Evolutionary conservation across 306 rosid genomes (phyloP).

Genomic region (Lathyrus oleraceus): DNA sequence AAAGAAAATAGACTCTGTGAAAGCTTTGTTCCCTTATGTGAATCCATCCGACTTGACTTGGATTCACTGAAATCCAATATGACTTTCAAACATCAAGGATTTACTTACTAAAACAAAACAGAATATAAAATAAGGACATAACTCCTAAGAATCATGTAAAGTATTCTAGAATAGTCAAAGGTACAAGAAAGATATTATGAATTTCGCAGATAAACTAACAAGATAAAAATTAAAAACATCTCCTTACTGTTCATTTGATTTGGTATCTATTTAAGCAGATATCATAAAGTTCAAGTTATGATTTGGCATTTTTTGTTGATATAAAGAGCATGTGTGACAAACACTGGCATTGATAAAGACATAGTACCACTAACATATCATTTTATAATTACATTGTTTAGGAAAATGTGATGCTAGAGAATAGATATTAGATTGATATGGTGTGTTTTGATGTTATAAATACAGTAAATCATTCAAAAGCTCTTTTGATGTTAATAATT

Average conservation of each 20-base stretch:
- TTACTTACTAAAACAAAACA: neutral
- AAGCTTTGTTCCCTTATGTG: neutral
- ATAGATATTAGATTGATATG: neutral
- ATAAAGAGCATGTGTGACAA: neutral
- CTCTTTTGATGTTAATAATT: neutral
- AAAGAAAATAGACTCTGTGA: neutral
- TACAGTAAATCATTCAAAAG: neutral
- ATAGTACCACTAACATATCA: slow-evolving; percentile 7
- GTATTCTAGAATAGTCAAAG: neutral
- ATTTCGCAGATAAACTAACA: too few relatives aligned
- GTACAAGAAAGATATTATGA: too few relatives aligned
- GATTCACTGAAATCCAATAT: neutral
- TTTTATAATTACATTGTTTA: neutral
- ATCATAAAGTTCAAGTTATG: too few relatives aligned
- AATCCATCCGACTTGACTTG: neutral
- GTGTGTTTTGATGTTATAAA: neutral
- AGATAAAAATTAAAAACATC: too few relatives aligned
- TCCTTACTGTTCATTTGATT: too few relatives aligned
- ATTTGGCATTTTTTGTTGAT: too few relatives aligned
- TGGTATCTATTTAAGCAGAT: too few relatives aligned
- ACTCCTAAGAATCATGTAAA: neutral
- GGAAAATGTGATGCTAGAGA: neutral
- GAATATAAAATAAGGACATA: neutral
- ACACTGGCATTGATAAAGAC: neutral
- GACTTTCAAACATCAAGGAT: neutral